Evolutionary conservation across 495 filamentous ascomycete genomes (phyloP).

Genomic region (Neurospora africana): DNA sequence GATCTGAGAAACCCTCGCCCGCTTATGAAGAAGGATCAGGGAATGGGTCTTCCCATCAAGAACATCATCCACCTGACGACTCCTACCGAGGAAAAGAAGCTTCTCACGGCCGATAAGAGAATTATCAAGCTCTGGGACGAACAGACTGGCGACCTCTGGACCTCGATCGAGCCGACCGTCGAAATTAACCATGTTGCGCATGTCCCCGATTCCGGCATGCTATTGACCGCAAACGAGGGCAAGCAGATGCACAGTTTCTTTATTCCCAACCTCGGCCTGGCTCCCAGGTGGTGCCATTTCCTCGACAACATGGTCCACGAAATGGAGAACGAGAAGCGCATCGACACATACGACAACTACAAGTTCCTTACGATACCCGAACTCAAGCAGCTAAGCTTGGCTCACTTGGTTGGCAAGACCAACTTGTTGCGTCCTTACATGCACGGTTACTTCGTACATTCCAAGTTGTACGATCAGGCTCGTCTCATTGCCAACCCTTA

Average conservation of each 20-base stretch:
- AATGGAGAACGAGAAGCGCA: slow-evolving; percentile 69
- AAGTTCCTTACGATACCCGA: slow-evolving; percentile 89
- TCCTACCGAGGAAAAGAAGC: slow-evolving; percentile 70
- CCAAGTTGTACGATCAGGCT: slow-evolving; percentile 90
- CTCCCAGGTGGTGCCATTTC: slow-evolving; percentile 92
- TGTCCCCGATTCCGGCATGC: slow-evolving; percentile 79
- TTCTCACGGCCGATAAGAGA: slow-evolving; percentile 83
- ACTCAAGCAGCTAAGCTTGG: slow-evolving; percentile 66
- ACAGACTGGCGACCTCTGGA: slow-evolving; percentile 73
- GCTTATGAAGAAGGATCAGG: slow-evolving; percentile 83
- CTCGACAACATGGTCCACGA: slow-evolving; percentile 96
- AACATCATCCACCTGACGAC: slow-evolving; percentile 78
- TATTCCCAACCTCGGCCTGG: slow-evolving; percentile 77
- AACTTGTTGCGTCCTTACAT: slow-evolving; percentile 87
- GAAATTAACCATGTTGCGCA: slow-evolving; percentile 89
- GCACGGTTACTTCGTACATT: slow-evolving; percentile 96
- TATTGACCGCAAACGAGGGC: slow-evolving; percentile 84
- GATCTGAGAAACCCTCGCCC: slow-evolving; percentile 85
- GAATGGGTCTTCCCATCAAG: slow-evolving; percentile 89
- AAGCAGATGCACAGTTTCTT: slow-evolving; percentile 76
- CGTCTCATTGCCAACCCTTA: slow-evolving; percentile 83
- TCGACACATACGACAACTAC: slow-evolving; percentile 93
- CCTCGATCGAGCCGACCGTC: slow-evolving; percentile 86
- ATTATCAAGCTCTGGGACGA: slow-evolving; percentile 97
- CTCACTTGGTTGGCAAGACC: slow-evolving; percentile 78